These are phyloP conservation scores for Didymella lethalis DNA, from an alignment of 2,329 filamentous ascomycete genomes.

Conservation along the genomic window DNA sequence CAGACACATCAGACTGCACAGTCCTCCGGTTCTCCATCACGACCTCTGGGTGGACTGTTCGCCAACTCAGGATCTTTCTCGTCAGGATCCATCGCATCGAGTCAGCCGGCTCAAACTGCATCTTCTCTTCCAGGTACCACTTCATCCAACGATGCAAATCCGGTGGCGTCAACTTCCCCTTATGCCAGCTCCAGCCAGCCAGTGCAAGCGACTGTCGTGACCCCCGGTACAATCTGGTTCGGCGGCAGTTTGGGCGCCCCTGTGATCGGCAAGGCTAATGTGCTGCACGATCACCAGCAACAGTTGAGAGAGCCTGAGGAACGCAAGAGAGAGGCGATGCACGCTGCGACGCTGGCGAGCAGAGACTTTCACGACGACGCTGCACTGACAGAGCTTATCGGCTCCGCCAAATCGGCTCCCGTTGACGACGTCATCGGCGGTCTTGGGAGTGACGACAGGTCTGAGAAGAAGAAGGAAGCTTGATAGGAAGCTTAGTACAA, in stretches of 20 bases:
- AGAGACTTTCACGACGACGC: neutral
- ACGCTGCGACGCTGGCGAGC: neutral
- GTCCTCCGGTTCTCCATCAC: neutral
- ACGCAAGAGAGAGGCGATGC: neutral
- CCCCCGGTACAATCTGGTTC: neutral
- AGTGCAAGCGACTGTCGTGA: neutral
- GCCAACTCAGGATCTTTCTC: neutral
- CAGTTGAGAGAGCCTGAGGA: neutral
- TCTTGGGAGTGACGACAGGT: neutral
- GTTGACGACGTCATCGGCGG: neutral
- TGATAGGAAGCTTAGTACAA: neutral
- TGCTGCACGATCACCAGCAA: neutral
- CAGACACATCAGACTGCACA: neutral
- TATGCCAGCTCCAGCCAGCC: neutral
- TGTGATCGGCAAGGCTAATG: neutral
- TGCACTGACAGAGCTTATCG: neutral
- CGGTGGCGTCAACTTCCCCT: neutral
- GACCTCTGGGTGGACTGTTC: neutral
- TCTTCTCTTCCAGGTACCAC: neutral
- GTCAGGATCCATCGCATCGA: neutral
- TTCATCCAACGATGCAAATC: neutral
- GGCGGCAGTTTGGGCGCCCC: too few species aligned
- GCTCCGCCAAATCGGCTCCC: neutral
- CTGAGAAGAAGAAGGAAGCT: neutral
- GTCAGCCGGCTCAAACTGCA: neutral